Evolutionary conservation across 805 yeast genomes (phyloP).

Genomic region (Zygosaccharomyces siamensis): DNA sequence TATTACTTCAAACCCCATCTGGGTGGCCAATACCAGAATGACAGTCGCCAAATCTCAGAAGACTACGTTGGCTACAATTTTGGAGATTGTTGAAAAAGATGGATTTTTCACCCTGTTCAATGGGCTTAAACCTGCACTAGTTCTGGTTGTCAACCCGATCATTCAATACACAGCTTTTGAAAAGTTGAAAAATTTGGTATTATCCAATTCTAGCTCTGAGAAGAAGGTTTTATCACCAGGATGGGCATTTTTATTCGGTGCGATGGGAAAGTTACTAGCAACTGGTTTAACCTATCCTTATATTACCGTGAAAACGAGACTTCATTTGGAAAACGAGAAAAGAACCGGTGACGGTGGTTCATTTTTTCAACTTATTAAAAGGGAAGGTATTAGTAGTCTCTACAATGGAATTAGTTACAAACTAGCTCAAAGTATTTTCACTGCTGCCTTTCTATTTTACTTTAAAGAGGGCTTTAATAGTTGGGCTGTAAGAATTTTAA

Average conservation of each 20-base stretch:
- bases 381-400: slow-evolving; percentile 72
- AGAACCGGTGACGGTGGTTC: slow-evolving; percentile 17
- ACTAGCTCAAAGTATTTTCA: slow-evolving; percentile 74
- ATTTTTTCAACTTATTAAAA: slow-evolving; percentile 52
- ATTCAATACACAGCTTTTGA: slow-evolving; percentile 90
- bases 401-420: slow-evolving; percentile 80
- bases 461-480: slow-evolving; percentile 80
- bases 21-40: slow-evolving; percentile 92
- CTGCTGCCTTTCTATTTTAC: slow-evolving; percentile 85
- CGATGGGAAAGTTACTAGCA: slow-evolving; percentile 84
- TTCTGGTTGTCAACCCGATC: slow-evolving; percentile 81
- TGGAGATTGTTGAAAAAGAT: slow-evolving; percentile 61
- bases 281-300: slow-evolving; percentile 87
- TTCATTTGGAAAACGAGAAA: slow-evolving; percentile 59
- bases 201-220: slow-evolving; percentile 35
- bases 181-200: slow-evolving; percentile 66
- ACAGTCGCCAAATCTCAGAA: slow-evolving; percentile 49
- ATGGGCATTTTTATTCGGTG: slow-evolving; percentile 84
- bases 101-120: slow-evolving; percentile 72
- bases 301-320: slow-evolving; percentile 81
- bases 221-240: slow-evolving; percentile 48
- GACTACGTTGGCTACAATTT: slow-evolving; percentile 51
- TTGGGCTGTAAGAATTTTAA: slow-evolving; percentile 52
- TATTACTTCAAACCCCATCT: slow-evolving; percentile 77
- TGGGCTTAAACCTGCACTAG: slow-evolving; percentile 83